phyloP scores from a whole-genome alignment of 2,329 filamentous ascomycete species.

The Ophiostoma sp. region DNA sequence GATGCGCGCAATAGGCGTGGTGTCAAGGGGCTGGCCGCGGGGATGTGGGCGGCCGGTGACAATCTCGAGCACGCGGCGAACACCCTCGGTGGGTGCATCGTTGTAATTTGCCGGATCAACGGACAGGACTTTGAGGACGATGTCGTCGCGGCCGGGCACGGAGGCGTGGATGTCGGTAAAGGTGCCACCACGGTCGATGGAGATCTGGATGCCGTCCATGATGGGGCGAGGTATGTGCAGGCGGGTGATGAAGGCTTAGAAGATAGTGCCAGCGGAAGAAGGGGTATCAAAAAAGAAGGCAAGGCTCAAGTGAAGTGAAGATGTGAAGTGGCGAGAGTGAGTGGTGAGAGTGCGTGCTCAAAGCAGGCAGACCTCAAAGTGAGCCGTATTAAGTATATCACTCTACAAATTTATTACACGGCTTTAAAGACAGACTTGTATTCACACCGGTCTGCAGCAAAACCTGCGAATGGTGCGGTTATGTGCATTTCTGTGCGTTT shows the following conservation, averaged over 20 bases:
- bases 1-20: conserved; percentile 11
- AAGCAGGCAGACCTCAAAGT: neutral
- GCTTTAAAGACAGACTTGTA: neutral
- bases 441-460: neutral
- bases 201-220: conserved; percentile 18
- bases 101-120: conserved; percentile 63
- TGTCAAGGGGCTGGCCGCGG: conserved; percentile 49
- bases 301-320: conserved; percentile 3
- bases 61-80: conserved; percentile 43
- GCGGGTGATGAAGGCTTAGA: neutral
- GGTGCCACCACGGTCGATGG: conserved; percentile 23
- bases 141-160: conserved; percentile 34
- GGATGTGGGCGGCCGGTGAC: conserved; percentile 49
- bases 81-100: conserved; percentile 65
- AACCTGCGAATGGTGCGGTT: neutral
- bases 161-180: conserved; percentile 28
- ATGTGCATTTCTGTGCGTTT: neutral
- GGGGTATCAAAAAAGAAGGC: neutral
- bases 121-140: conserved; percentile 56
- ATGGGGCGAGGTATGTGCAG: neutral
- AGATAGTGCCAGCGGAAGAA: neutral
- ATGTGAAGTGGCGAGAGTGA: too few relatives aligned
- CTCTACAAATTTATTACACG: neutral
- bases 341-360: neutral
- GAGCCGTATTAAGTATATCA: neutral